These are phyloP conservation scores for Cyberlindnera americana DNA, from an alignment of 805 yeast species.

Conservation along the genomic window DNA sequence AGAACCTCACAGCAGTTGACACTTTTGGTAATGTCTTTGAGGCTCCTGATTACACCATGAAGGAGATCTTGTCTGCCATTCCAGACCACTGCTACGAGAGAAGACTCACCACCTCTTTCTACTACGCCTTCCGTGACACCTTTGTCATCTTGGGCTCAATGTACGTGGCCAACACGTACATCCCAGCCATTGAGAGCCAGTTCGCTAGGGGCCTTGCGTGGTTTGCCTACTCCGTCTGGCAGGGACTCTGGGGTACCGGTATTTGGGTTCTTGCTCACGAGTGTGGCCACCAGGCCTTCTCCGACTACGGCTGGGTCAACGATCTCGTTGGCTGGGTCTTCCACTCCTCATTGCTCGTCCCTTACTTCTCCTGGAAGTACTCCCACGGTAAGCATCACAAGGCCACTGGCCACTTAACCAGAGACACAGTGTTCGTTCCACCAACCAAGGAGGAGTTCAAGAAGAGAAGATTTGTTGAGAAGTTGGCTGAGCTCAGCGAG, in stretches of 20 bases:
- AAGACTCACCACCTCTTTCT: constrained; percentile 44
- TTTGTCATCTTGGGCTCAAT: constrained; percentile 29
- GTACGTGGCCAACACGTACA: constrained; percentile 38
- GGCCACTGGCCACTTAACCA: constrained; percentile 57
- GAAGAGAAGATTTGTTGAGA: constrained; percentile 28
- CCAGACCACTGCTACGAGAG: constrained; percentile 62
- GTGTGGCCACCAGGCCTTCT: constrained; percentile 63
- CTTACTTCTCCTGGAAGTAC: constrained; percentile 61
- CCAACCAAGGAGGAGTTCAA: constrained; percentile 44
- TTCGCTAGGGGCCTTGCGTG: constrained; percentile 39
- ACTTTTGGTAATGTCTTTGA: constrained; percentile 51
- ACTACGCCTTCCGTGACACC: constrained; percentile 53
- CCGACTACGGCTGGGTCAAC: constrained; percentile 49
- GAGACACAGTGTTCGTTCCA: constrained; percentile 61
- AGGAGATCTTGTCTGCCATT: constrained; percentile 52
- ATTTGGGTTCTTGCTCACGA: constrained; percentile 63
- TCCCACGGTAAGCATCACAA: constrained; percentile 61
- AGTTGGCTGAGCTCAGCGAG: constrained; percentile 34
- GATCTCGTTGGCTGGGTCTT: constrained; percentile 59
- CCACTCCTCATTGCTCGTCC: constrained; percentile 55
- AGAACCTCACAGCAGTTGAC: constrained; percentile 39
- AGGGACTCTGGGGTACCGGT: constrained; percentile 53
- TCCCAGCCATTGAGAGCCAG: constrained; percentile 38
- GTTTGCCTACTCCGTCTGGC: constrained; percentile 36
- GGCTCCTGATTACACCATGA: constrained; percentile 61